Conservation (phyloP, 345 rosid genomes). For the Pelargonium nanum region DNA sequence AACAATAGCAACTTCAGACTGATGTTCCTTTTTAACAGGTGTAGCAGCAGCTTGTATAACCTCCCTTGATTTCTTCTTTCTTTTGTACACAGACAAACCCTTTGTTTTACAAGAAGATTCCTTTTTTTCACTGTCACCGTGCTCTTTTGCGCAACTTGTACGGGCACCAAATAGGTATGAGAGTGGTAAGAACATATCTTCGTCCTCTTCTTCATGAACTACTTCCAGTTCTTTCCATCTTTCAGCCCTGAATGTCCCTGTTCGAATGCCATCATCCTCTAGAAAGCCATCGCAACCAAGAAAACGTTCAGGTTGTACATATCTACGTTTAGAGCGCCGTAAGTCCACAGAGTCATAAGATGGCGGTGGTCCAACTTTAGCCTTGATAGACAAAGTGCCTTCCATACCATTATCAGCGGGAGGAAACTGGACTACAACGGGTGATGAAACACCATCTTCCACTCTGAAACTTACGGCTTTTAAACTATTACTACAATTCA, state of each 20-base stretch:
- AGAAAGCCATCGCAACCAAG: conserved; percentile 26
- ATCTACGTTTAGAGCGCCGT: conserved; percentile 68
- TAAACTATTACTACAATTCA: conserved; percentile 14
- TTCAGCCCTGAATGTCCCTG: conserved; percentile 31
- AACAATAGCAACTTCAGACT: conserved; percentile 27
- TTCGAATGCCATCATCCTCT: conserved; percentile 33
- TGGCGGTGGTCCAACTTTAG: conserved; percentile 14
- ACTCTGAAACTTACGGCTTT: conserved; percentile 38
- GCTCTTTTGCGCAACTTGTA: conserved; percentile 12
- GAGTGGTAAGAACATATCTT: conserved; percentile 50
- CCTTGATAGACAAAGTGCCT: conserved; percentile 10
- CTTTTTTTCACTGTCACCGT: conserved; percentile 10
- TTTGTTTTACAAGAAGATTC: conserved; percentile 9
- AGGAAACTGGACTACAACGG: conserved; percentile 28
- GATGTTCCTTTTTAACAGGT: neutral
- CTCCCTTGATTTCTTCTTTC: conserved; percentile 8
- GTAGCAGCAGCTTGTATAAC: conserved; percentile 1
- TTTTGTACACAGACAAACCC: conserved; percentile 6
- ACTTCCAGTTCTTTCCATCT: conserved; percentile 26
- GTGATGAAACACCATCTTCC: conserved; percentile 33
- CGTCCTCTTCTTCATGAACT: conserved; percentile 18
- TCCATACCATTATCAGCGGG: conserved; percentile 18
- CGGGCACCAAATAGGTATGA: conserved; percentile 25
- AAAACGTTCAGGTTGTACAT: conserved; percentile 57
- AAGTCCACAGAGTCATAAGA: conserved; percentile 33